Conservation (phyloP, 73 alveolate genomes). For the Paramecium biaurelia region DNA sequence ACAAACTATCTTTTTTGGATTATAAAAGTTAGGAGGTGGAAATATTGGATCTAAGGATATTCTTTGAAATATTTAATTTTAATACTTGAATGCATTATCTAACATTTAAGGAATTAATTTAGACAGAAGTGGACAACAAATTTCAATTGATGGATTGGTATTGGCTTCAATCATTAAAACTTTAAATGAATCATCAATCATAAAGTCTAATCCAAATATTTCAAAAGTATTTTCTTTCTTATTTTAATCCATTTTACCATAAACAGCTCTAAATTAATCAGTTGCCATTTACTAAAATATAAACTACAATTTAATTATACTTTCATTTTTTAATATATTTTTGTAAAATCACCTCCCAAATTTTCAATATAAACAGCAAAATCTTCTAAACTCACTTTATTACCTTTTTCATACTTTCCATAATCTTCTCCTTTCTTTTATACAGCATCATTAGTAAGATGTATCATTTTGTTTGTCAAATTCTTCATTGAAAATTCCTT, state of each 20-base stretch:
- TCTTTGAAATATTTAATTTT: background rate
- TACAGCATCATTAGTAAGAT: conserved; percentile 95
- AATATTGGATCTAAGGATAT: conserved; percentile 66
- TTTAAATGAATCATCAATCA: conserved; percentile 78
- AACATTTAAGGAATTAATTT: conserved; percentile 81
- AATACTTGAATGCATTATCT: conserved; percentile 75
- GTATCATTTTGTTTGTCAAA: conserved; percentile 85
- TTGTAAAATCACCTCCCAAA: conserved; percentile 68
- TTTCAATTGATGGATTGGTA: conserved; percentile 83
- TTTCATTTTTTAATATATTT: conserved; percentile 77
- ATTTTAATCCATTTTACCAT: conserved; percentile 72
- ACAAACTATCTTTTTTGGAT: conserved; percentile 47
- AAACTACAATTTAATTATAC: background rate
- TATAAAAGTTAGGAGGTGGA: conserved; percentile 67
- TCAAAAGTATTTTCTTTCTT: conserved; percentile 77
- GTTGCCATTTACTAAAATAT: conserved; percentile 68
- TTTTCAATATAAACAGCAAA: conserved; percentile 78
- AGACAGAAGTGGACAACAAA: conserved; percentile 76
- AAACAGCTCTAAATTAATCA: conserved; percentile 76
- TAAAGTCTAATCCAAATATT: conserved; percentile 86
- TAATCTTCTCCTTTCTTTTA: conserved; percentile 91
- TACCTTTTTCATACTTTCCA: conserved; percentile 93
- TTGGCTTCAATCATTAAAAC: conserved; percentile 84
- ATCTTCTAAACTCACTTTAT: conserved; percentile 82
- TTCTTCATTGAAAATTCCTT: conserved; percentile 88